Base-by-base conservation (phyloP, 2,329 filamentous ascomycete species). In the Madurella fahalii region DNA sequence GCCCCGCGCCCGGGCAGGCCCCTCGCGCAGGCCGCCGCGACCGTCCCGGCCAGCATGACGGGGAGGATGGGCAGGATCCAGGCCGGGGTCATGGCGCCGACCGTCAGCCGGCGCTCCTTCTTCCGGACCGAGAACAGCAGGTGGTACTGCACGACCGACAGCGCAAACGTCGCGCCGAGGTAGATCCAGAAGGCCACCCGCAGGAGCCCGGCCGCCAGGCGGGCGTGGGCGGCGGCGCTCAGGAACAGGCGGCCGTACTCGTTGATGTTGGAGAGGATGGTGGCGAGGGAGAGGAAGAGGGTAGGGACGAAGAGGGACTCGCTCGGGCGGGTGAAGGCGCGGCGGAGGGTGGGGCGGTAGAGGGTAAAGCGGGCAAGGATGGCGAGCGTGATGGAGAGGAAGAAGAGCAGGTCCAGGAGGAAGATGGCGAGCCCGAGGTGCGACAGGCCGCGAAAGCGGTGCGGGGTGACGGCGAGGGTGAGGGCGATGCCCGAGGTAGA, bases 1-100 rank as follows among this genome's bases (percentile, higher is more conserved):
- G 79, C 74, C 5, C 75, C 64, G 3, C 67, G 59, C 0, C 74
- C 63, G 0, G 77, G 75, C 59, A 84, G 80, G 4, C 72, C 69
- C 17, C 70, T 66, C 25, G 75, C 74, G 51, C 83, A 77, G 40
- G 77, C 70, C 17, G 74, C 75, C 11, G 83, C 82, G 40, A 86
- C 73, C 9, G 82, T 85, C 18, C 83, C 83, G 16, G 77, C 74
- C 18, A 86, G 74, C 82, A 86, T 85, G 62, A 82, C 71, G 8
- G 82, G 82, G 66, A 84, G 86, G 54, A 83, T 79, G 5, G 82
- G 82, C 17, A 86, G 71, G 55, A 84, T 78, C 81, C 82, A 84
- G 0, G 78, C 78, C 0, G 82, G 83, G 63, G 81, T 83, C 74
- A 84, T 82, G 57, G 75, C 74, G 50, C 77, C 53, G 20, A 66